phyloP scores from a whole-genome alignment of 2,329 filamentous ascomycete genomes.

The Pezizomycotina sp. region DNA sequence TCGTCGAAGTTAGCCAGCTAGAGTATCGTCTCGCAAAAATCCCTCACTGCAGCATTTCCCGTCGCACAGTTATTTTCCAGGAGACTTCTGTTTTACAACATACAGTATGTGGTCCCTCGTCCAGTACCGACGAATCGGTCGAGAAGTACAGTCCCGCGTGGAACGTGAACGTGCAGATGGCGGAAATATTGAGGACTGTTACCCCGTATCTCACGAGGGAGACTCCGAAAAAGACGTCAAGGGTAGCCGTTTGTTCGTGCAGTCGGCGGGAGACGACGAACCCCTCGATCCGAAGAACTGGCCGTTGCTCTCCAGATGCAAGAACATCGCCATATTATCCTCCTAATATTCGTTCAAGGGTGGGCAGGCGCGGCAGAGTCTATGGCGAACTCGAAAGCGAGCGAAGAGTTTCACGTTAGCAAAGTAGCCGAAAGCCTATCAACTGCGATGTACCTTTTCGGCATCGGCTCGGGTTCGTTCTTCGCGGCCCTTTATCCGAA shows the following conservation, averaged over 20 bases:
- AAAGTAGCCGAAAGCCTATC: conserved; percentile 33
- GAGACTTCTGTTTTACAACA: too few relatives aligned
- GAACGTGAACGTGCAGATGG: not conserved
- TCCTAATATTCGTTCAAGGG: conserved; percentile 35
- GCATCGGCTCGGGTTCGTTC: conserved; percentile 35
- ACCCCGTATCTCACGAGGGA: not conserved
- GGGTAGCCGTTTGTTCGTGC: conserved; percentile 25
- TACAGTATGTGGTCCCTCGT: conserved; percentile 5
- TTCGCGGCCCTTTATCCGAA: conserved; percentile 36
- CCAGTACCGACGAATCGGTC: conserved; percentile 3
- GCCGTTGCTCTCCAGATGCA: conserved; percentile 26
- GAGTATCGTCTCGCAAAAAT: too few relatives aligned
- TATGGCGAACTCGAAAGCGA: conserved; percentile 32
- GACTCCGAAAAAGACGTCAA: not conserved
- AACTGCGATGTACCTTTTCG: conserved; percentile 35
- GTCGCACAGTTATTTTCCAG: too few relatives aligned
- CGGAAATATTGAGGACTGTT: not conserved
- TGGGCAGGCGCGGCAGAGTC: conserved; percentile 36
- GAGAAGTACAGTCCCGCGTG: not conserved
- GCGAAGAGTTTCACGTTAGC: conserved; percentile 31
- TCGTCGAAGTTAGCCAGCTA: too few relatives aligned
- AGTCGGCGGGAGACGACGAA: conserved; percentile 29
- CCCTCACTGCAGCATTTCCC: too few relatives aligned
- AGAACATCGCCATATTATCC: conserved; percentile 28
- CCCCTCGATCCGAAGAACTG: conserved; percentile 35